A percentile compares a stretch with the other conserved stretches of the same genome.
Conservation (phyloP, 1,284 basidiomycete species). For the Pisolithus thermaeus region DNA sequence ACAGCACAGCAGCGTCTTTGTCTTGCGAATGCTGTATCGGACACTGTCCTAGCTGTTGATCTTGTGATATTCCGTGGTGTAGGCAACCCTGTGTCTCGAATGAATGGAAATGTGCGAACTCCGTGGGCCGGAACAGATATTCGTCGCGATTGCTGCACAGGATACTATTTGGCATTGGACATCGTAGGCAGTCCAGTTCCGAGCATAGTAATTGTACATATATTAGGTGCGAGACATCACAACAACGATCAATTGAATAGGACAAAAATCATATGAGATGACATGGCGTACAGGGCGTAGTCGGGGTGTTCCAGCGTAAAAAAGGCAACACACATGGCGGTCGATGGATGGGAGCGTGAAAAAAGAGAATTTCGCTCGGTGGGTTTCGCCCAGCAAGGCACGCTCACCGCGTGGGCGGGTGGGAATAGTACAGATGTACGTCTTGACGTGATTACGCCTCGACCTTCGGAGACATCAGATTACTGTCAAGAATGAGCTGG, state of each 20-base stretch:
- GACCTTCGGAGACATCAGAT: neutral
- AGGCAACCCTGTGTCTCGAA: slow-evolving; percentile 31
- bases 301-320: slow-evolving; percentile 70
- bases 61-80: neutral
- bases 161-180: slow-evolving; percentile 40
- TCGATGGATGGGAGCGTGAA: neutral
- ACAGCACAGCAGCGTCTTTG: slow-evolving; percentile 44
- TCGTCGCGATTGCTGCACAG: slow-evolving; percentile 76
- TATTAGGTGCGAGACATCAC: neutral
- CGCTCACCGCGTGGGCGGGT: too few relatives aligned
- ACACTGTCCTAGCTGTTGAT: neutral
- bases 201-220: neutral
- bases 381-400: too few relatives aligned
- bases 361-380: neutral
- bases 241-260: slow-evolving; percentile 1
- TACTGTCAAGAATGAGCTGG: neutral
- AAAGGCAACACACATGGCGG: slow-evolving; percentile 66
- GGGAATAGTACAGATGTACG: too few relatives aligned
- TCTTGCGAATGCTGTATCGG: neutral
- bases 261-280: slow-evolving; percentile 1
- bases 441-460: neutral
- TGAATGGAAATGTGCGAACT: slow-evolving; percentile 55
- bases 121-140: slow-evolving; percentile 58
- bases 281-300: slow-evolving; percentile 64
- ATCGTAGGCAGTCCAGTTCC: neutral